Conservation (phyloP, 2,329 filamentous ascomycete species). For the Dactylonectria macrodidyma region DNA sequence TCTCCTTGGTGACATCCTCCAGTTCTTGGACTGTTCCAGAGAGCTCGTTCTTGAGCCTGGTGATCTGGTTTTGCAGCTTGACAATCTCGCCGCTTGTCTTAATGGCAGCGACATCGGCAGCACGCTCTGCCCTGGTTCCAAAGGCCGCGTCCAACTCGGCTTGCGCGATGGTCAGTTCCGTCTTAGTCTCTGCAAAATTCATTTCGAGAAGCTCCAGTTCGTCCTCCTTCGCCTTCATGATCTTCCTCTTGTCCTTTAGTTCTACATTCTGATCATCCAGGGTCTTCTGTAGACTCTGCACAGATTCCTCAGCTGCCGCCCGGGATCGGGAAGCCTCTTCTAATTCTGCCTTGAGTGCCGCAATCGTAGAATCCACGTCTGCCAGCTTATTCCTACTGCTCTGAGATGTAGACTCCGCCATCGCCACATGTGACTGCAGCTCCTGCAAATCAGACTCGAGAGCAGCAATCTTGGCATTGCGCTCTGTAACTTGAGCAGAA, state of each 20-base stretch:
- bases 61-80: constrained; percentile 64
- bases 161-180: constrained; percentile 72
- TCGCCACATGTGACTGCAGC: constrained; percentile 43
- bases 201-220: constrained; percentile 66
- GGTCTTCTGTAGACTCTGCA: constrained; percentile 45
- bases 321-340: constrained; percentile 49
- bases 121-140: constrained; percentile 71
- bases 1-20: constrained; percentile 68
- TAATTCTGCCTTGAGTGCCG: constrained; percentile 48
- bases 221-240: constrained; percentile 64
- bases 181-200: constrained; percentile 72
- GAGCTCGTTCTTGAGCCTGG: constrained; percentile 66
- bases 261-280: constrained; percentile 41
- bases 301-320: constrained; percentile 47
- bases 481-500: constrained; percentile 50
- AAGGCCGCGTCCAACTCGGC: constrained; percentile 75
- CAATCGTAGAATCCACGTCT: constrained; percentile 49
- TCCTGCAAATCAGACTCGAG: constrained; percentile 56
- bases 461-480: constrained; percentile 59
- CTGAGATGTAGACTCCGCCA: constrained; percentile 57
- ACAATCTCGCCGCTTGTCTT: constrained; percentile 63
- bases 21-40: constrained; percentile 66
- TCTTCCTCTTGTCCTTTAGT: constrained; percentile 56
- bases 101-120: constrained; percentile 69
- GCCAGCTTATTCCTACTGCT: constrained; percentile 54